These are phyloP conservation scores for Euphorbia pulcherrima DNA, from an alignment of 345 rosid genomes.

Conservation along the genomic window DNA sequence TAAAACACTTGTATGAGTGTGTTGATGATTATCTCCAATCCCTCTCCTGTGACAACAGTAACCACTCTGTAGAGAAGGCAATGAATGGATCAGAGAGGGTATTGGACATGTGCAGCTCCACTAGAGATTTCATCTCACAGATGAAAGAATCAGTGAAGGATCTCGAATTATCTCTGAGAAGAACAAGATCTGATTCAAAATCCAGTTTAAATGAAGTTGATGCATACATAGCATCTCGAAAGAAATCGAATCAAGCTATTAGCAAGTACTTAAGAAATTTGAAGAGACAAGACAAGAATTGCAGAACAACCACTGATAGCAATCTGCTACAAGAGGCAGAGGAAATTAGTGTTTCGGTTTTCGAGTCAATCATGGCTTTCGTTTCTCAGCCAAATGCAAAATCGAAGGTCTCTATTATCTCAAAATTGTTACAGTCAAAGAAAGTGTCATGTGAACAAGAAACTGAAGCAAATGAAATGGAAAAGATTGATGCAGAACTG, in stretches of 20 bases:
- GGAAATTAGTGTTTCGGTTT: constrained; percentile 8
- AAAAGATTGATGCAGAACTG: constrained; percentile 9
- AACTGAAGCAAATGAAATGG: constrained; percentile 3
- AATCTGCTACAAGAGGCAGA: constrained; percentile 3
- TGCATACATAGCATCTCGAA: background rate
- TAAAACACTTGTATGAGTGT: background rate
- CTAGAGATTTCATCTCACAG: constrained; percentile 1
- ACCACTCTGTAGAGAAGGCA: background rate
- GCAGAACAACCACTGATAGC: background rate
- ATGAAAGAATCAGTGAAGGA: constrained; percentile 7
- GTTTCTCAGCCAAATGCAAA: constrained; percentile 10
- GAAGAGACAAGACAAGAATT: constrained; percentile 3
- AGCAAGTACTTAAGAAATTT: constrained; percentile 4
- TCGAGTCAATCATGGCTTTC: constrained; percentile 12
- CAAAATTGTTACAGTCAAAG: constrained; percentile 12
- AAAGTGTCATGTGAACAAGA: background rate
- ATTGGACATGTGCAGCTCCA: constrained; percentile 9
- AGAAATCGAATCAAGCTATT: background rate
- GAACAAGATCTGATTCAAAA: background rate
- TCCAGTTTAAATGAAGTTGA: background rate
- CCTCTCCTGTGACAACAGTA: background rate
- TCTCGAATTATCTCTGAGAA: constrained; percentile 3
- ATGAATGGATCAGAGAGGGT: constrained; percentile 7
- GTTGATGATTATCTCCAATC: constrained; percentile 2
- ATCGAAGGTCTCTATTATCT: constrained; percentile 8